Evolutionary conservation across 2,329 filamentous ascomycete species (phyloP), one percentile per base, ranked within the genome.

Genomic region (Penicillium sp.): DNA sequence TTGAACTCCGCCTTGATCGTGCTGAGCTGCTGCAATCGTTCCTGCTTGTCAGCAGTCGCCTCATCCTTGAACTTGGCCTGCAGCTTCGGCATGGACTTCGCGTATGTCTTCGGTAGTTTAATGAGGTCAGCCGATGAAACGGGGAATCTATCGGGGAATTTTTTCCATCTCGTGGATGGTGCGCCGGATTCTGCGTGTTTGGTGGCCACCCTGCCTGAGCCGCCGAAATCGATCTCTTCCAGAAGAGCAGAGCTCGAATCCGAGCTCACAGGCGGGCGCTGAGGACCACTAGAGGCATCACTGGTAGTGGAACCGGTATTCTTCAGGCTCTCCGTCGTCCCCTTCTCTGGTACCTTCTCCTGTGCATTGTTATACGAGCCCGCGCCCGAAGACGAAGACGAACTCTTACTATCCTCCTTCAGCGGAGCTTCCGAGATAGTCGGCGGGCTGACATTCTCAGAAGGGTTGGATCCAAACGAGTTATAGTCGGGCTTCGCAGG

Each of bases 131-230:
- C 83, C 3, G 81, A 74, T 7, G 86, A 79, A 2, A 97, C 75
- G 0, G 94, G 92, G 74, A 89, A 97, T 68, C 89, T 82, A 70
- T 96, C 91, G 3, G 80, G 77, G 59, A 84, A 81, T 71, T 88
- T 90, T 53, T 77, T 76, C 93, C 93, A 97, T 66, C 92, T 87
- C 27, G 86, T 73, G 9, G 71, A 67, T 20, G 69, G 61, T 22
- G 62, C 63, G 8, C 60, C 57, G 45, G 60, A 27, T 26, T 67
- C 62, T 54, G 64, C 60, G 48, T 55, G 53, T 41, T 68, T 57
- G 44, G 75, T 61, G 11, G 73, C 68, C 31, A 71, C 51, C 53
- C 69, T 65, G 37, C 70, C 75, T 44, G 74, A 59, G 20, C 70
- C 74, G 22, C 69, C 66, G 44, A 66, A 57, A 27, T 62, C 69